Base-by-base conservation (phyloP, 2,329 filamentous ascomycete genomes). In the Penicillium occitanis region DNA sequence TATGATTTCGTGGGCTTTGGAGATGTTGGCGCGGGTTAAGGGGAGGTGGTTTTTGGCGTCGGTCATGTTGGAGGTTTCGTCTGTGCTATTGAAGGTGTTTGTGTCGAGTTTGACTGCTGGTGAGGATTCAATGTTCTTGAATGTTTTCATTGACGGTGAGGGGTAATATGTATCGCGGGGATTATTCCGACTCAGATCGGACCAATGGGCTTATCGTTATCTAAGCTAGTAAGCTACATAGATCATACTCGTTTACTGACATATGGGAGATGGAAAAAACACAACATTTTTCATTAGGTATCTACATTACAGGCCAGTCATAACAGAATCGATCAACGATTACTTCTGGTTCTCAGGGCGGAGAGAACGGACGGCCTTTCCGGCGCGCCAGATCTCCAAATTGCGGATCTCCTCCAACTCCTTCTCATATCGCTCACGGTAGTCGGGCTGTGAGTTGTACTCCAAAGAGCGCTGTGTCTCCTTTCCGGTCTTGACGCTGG, bases 401-500 rank as follows among this genome's bases (percentile, higher is more conserved):
- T 93, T 88, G 77, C 94, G 91, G 85, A 99, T 98, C 86, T 98
- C 95, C 85, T 97, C 86, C 89, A 99, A 91, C 91, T 99, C 95
- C 78, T 92, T 88, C 88, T 97, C 93, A 83, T 93, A 99, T 84
- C 91, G 93, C 87, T 97, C 86, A 76, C 95, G 91, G 90, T 99
- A 99, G 84, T 99, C 93, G 74, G 88, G 84, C 83, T 96, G 92
- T 79, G 91, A 87, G 88, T 98, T 98, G 88, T 96, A 99, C 77
- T 97, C 93, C 77, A 99, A 90, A 69, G 92, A 95, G 82, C 95
- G 89, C 89, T 95, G 86, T 77, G 95, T 99, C 90, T 99, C 95
- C 78, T 87, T 89, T 78, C 95, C 95, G 76, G 93, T 88, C 82
- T 88, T 88, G 78, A 99, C 95, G 70, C 91, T 90, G 83, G 96